Conservation (phyloP, 306 rosid genomes). For the Herpetospermum pedunculosum region DNA sequence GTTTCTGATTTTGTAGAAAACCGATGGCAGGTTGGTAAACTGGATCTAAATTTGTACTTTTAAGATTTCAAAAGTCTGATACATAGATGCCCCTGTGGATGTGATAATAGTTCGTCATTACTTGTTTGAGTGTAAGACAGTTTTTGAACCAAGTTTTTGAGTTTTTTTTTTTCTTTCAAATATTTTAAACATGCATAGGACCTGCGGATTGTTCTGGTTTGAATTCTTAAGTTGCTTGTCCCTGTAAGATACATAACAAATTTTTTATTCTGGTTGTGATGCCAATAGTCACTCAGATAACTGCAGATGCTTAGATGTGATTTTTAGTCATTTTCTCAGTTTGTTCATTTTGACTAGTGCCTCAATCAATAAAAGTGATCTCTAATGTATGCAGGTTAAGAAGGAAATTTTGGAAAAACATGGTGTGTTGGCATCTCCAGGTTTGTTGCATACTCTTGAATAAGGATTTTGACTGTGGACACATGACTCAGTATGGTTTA, state of each 20-base stretch:
- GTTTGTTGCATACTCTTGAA: too few relatives aligned
- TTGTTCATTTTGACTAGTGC: not conserved
- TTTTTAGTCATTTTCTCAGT: not conserved
- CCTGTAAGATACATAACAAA: not conserved
- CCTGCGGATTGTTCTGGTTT: not conserved
- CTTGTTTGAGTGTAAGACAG: not conserved
- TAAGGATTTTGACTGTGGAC: not conserved
- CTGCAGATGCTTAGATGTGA: not conserved
- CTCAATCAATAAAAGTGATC: too few relatives aligned
- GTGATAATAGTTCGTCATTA: not conserved
- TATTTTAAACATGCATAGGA: not conserved
- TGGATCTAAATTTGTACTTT: not conserved
- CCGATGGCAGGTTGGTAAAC: conserved; percentile 63
- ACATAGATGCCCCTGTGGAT: not conserved
- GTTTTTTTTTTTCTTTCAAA: not conserved
- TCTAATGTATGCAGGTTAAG: conserved; percentile 61
- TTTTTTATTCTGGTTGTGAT: not conserved
- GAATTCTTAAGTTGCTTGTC: not conserved
- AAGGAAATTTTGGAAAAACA: conserved; percentile 59
- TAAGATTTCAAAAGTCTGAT: not conserved
- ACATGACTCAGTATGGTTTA: not conserved
- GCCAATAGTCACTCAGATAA: not conserved
- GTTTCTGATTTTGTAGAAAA: conserved; percentile 69
- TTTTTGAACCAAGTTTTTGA: not conserved
- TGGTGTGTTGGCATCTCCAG: conserved; percentile 43